Evolutionary conservation across 164 flowering plant species (phyloP).

Genomic region (Liquidambar formosana): DNA sequence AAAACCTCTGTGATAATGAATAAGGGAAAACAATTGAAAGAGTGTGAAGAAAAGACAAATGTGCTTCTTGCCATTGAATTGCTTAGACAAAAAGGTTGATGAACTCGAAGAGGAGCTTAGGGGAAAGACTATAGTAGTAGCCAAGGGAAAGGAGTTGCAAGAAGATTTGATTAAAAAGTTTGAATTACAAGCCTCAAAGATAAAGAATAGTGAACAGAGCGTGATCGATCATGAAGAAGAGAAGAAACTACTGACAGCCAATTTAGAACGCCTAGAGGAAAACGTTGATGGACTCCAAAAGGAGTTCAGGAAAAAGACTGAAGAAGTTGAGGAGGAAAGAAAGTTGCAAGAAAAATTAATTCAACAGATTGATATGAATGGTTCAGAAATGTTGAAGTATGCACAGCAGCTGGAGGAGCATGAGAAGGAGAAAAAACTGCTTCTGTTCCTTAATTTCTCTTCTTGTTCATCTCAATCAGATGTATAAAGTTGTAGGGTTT

Average conservation of each 20-base stretch:
- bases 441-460: too few species aligned
- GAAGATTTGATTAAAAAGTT: constrained; percentile 29
- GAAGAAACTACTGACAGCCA: constrained; percentile 32
- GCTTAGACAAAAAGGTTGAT: constrained; percentile 24
- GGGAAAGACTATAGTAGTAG: constrained; percentile 30
- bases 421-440: constrained; percentile 31
- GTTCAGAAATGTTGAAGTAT: constrained; percentile 20
- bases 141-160: constrained; percentile 21
- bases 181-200: constrained; percentile 21
- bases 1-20: constrained; percentile 23
- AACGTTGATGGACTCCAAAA: constrained; percentile 19
- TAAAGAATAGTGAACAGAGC: constrained; percentile 21
- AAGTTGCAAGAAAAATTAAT: constrained; percentile 26
- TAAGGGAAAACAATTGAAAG: constrained; percentile 26
- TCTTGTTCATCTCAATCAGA: too few species aligned
- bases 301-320: constrained; percentile 26
- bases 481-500: too few species aligned
- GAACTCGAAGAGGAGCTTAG: constrained; percentile 28
- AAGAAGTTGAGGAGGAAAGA: constrained; percentile 35
- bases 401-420: constrained; percentile 24
- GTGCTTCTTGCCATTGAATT: constrained; percentile 19
- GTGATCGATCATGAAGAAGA: constrained; percentile 38
- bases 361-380: constrained; percentile 24
- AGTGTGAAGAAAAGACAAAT: constrained; percentile 27
- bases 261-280: constrained; percentile 33